These are phyloP conservation scores for Brettanomyces bruxellensis DNA, from an alignment of 805 yeast species.

Conservation along the genomic window DNA sequence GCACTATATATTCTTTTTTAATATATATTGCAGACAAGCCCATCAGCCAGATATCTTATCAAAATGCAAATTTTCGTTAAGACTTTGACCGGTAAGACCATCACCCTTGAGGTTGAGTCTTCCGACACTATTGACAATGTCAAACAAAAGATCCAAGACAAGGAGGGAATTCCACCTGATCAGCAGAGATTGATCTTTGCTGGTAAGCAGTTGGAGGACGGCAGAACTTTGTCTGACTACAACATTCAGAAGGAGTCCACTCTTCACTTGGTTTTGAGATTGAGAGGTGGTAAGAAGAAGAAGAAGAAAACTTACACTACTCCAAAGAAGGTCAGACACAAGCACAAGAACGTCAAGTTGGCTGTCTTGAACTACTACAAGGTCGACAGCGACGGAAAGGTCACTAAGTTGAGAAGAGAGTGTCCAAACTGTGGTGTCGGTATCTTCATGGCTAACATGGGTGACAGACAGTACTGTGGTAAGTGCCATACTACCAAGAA, in stretches of 20 bases:
- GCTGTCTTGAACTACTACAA: conserved; percentile 99
- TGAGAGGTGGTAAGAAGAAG: conserved; percentile 99
- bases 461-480: conserved; percentile 99
- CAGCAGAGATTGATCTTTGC: conserved; percentile 99
- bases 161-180: conserved; percentile 99
- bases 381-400: conserved; percentile 97
- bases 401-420: conserved; percentile 97
- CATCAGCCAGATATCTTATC: conserved; percentile 29
- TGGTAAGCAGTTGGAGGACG: conserved; percentile 99
- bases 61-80: conserved; percentile 48
- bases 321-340: conserved; percentile 99
- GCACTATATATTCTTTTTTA: conserved; percentile 16
- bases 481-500: conserved; percentile 95
- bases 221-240: conserved; percentile 98
- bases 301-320: conserved; percentile 99
- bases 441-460: conserved; percentile 99
- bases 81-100: conserved; percentile 54
- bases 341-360: conserved; percentile 98
- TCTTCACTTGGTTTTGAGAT: conserved; percentile 89
- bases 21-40: conserved; percentile 26
- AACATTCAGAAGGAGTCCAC: conserved; percentile 99
- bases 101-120: conserved; percentile 93
- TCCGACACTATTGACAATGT: conserved; percentile 97
- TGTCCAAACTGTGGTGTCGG: conserved; percentile 99
- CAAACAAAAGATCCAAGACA: conserved; percentile 94